phyloP scores from a whole-genome alignment of 306 rosid species.

The Vigna trinervia region DNA sequence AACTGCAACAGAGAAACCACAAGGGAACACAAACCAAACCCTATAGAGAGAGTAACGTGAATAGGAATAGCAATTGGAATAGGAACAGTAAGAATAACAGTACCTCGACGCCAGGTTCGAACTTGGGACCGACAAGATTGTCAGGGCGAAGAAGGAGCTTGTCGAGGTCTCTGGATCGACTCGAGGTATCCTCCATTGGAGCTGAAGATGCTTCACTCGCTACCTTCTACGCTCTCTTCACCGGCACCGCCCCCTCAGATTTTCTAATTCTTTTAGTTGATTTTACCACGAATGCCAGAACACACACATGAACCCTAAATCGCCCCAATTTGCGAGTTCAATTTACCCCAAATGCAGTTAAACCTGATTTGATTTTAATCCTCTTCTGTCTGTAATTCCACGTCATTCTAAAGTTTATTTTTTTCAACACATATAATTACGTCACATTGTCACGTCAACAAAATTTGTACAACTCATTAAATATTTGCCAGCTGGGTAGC shows the following conservation, averaged over 20 bases:
- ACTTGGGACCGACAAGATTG: constrained; percentile 74
- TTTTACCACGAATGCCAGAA: too few relatives aligned
- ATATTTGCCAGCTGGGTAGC: too few relatives aligned
- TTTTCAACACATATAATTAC: too few relatives aligned
- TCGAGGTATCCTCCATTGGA: constrained; percentile 56
- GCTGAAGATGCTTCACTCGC: neutral
- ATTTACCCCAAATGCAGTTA: too few relatives aligned
- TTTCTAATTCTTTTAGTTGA: neutral
- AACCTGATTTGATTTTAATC: too few relatives aligned
- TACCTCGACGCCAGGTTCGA: constrained; percentile 81
- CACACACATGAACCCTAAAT: too few relatives aligned
- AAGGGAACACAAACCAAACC: neutral
- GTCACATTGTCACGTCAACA: too few relatives aligned
- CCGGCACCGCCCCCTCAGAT: neutral
- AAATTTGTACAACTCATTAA: too few relatives aligned
- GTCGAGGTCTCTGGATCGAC: constrained; percentile 93
- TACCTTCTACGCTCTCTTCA: neutral
- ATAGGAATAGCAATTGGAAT: neutral
- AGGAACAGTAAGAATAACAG: constrained; percentile 31
- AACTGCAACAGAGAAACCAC: constrained; percentile 43
- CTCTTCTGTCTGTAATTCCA: too few relatives aligned
- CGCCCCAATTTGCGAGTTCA: too few relatives aligned
- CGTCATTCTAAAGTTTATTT: too few relatives aligned
- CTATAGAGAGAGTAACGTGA: neutral
- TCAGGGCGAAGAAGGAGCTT: constrained; percentile 89